Evolutionary conservation across 345 rosid genomes (phyloP).

Genomic region (Microcos paniculata): DNA sequence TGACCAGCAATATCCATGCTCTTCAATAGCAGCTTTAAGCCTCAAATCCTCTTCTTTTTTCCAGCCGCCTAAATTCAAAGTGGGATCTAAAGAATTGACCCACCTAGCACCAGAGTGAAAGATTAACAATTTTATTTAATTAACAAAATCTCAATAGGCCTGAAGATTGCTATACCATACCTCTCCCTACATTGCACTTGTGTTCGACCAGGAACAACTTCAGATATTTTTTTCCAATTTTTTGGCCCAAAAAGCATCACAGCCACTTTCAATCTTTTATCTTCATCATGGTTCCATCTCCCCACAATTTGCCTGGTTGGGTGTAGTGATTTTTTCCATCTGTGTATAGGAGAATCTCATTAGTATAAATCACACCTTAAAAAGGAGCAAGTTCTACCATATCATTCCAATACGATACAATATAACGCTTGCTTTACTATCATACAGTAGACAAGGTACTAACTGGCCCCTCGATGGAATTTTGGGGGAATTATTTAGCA

Average conservation of each 20-base stretch:
- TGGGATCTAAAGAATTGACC: slow-evolving; percentile 79
- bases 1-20: slow-evolving; percentile 74
- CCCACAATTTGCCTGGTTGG: slow-evolving; percentile 58
- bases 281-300: slow-evolving; percentile 66
- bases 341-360: slow-evolving; percentile 25
- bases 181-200: slow-evolving; percentile 83
- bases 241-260: slow-evolving; percentile 75
- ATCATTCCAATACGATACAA: background rate
- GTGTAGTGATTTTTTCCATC: slow-evolving; percentile 79
- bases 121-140: slow-evolving; percentile 9
- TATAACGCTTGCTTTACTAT: background rate
- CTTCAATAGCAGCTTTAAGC: slow-evolving; percentile 59
- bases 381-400: background rate
- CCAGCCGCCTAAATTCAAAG: slow-evolving; percentile 59
- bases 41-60: slow-evolving; percentile 72
- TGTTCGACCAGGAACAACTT: slow-evolving; percentile 84
- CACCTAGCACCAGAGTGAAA: slow-evolving; percentile 48
- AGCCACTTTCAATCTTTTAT: slow-evolving; percentile 71
- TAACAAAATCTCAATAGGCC: slow-evolving; percentile 10
- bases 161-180: slow-evolving; percentile 25
- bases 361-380: background rate
- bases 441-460: background rate
- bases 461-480: background rate
- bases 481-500: background rate
- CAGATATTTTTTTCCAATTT: slow-evolving; percentile 79